Evolutionary conservation across 2,329 filamentous ascomycete genomes (phyloP), one percentile per base, ranked within the genome.

Genomic region (Talaromyces sp.): DNA sequence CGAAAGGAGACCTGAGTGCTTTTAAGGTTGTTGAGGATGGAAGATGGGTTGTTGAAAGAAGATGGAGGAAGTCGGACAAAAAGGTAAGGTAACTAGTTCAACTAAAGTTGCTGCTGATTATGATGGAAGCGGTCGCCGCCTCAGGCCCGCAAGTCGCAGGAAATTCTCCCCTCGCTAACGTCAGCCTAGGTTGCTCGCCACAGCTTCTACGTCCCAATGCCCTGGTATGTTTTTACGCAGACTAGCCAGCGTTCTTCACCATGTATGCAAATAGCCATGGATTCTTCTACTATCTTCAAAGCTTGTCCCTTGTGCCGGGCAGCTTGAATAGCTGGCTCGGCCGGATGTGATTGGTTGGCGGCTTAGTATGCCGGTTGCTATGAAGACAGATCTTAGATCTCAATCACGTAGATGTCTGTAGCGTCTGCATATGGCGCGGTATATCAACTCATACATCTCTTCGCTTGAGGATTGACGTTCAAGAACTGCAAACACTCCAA

Each of bases 41-140:
- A 39, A 58, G 43, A 53, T 46, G 58, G 53, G 21, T 15, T 4
- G 53, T n/a, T 46, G 40, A 37, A 48, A 46, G 21, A 55, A 35
- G 37, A 33, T 48, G 45, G 10, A 22, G 15, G 25, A 3, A 48
- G 28, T 48, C 28, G 45, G 45, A 48, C 45, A 48, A 48, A 48
- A 48, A 48, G 28, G 17, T 11, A 46, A 31, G 43, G n/a, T 28
- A 3, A 28, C 25, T 28, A 28, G 25, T 28, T 35, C 33, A 48
- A 13, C 45, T 48, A 35, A 31, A 31, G 43, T 46, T 46, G 43
- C n/a, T 48, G 35, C 48, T 52, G 31, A 36, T 39, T 19, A 39
- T 52, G 48, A 52, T 52, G 48, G 45, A 35, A 48, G 45, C 45
- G 45, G 45, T 52, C 35, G 48, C 48, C 48, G 48, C 48, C 48